Base-by-base conservation (phyloP, 148 eudicot species). In the Hydrangea macrophylla region DNA sequence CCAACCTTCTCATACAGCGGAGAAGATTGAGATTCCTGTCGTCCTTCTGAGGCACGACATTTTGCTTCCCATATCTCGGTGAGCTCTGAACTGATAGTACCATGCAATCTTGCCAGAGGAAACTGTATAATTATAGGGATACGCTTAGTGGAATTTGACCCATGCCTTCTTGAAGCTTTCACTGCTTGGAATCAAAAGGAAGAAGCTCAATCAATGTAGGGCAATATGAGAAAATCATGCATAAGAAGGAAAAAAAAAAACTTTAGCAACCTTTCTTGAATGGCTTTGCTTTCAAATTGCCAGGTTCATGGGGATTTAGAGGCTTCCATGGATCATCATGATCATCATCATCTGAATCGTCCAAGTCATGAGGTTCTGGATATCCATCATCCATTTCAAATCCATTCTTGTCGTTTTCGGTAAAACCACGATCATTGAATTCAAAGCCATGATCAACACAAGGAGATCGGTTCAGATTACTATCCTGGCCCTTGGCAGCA, bases 311-410 rank as follows among this genome's bases (percentile, higher is more conserved):
- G 51, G 97, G 97, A 74, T 94, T 90, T 74, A 90, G 64, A 62
- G 88, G 91, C 76, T 87, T 85, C 99, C 99, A 94, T 28, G 99
- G 97, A 82, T 94, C 96, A 31, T 88, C 89, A 36, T n/a, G n/a
- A n/a, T 73, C 78, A 33, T 78, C 88, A 55, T 71, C 79, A 77
- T 87, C n/a, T n/a, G n/a, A n/a, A n/a, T n/a, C 85, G 62, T 86
- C 81, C 51, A 79, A 72, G 63, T 78, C 77, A 48, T 67, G 81
- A 51, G 79, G 68, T 54, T 79, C 85, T 63, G 86, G 78, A 73
- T 60, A 75, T 66, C 76, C 64, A 75, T 77, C 85, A 69, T 81
- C 90, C 73, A 81, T 76, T 71, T 72, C 88, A 68, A 60, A 80
- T 39, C 82, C 89, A 78, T 55, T 60, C 67, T 79, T 70, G 27